Evolutionary conservation across 139 green algal species (phyloP).

Genomic region (Pleodorina starrii): DNA sequence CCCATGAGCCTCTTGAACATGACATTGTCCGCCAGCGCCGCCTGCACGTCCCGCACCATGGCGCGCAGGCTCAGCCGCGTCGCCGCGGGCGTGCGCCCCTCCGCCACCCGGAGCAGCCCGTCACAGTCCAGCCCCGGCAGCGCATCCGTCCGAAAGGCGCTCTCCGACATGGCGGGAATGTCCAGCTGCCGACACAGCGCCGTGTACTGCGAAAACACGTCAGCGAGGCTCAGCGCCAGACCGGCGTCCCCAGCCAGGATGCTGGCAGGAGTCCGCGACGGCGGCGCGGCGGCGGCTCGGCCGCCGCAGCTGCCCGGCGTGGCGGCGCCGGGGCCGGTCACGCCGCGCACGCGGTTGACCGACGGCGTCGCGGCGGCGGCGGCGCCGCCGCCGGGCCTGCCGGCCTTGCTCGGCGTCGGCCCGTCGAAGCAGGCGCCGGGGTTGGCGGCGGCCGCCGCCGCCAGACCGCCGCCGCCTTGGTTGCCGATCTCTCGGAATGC

Average conservation of each 20-base stretch:
- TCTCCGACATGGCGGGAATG: slow-evolving; percentile 37
- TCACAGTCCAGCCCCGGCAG: slow-evolving; percentile 16
- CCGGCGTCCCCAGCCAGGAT: slow-evolving; percentile 27
- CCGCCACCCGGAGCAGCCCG: neutral
- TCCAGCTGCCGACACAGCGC: slow-evolving; percentile 41
- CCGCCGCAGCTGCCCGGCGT: slow-evolving; percentile 29
- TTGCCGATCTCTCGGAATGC: slow-evolving; percentile 51
- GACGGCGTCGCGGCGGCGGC: neutral
- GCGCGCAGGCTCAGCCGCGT: slow-evolving; percentile 17
- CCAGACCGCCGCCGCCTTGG: no score
- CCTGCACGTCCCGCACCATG: slow-evolving; percentile 51
- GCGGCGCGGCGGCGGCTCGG: no score
- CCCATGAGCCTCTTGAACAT: slow-evolving; percentile 62
- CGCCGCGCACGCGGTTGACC: slow-evolving; percentile 2
- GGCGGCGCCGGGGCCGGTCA: slow-evolving; percentile 15
- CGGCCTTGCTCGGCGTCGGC: slow-evolving; percentile 31
- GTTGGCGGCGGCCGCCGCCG: neutral
- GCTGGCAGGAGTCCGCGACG: slow-evolving; percentile 39
- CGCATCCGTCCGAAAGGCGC: slow-evolving; percentile 28
- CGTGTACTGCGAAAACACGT: slow-evolving; percentile 21
- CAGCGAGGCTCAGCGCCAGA: slow-evolving; percentile 8
- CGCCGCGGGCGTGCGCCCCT: slow-evolving; percentile 31
- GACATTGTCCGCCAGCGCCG: slow-evolving; percentile 53
- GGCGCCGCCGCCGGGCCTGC: neutral
- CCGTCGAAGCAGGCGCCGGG: slow-evolving; percentile 37